Evolutionary conservation across 2,329 filamentous ascomycete species (phyloP).

Genomic region (Fusarium tanahbumbuense): DNA sequence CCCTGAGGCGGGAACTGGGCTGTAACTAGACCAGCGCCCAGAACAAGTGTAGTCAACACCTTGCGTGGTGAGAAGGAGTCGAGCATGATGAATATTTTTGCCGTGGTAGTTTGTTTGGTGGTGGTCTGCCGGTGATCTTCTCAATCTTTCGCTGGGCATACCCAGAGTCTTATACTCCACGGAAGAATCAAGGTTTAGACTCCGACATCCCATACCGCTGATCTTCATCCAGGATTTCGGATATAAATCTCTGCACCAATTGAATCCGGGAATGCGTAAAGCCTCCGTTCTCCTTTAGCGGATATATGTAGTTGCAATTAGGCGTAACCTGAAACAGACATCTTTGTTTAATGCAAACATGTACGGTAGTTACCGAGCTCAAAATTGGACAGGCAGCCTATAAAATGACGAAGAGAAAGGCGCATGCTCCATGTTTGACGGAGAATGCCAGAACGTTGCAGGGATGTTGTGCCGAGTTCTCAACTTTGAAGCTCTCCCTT

Average conservation of each 20-base stretch:
- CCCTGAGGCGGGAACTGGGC: neutral
- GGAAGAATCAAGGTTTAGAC: neutral
- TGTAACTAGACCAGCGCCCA: slow-evolving; percentile 11
- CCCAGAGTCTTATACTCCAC: neutral
- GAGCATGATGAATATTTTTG: neutral
- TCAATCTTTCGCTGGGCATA: fast-evolving
- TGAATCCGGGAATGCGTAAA: neutral
- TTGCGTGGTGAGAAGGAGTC: slow-evolving; percentile 4
- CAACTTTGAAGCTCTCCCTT: neutral
- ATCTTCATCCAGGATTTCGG: neutral
- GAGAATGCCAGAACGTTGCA: neutral
- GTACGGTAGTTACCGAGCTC: neutral
- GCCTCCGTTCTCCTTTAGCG: neutral
- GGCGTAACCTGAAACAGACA: neutral
- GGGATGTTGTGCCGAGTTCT: neutral
- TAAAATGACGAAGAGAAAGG: neutral
- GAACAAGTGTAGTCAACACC: neutral
- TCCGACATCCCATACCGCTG: neutral
- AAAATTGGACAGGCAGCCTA: neutral
- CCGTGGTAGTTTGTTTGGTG: neutral
- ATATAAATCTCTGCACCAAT: neutral
- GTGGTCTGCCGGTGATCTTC: neutral
- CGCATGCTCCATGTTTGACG: neutral
- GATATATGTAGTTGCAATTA: neutral
- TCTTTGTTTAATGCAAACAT: neutral